Conservation (phyloP, 495 filamentous ascomycete genomes). For the Daldinia grandis region DNA sequence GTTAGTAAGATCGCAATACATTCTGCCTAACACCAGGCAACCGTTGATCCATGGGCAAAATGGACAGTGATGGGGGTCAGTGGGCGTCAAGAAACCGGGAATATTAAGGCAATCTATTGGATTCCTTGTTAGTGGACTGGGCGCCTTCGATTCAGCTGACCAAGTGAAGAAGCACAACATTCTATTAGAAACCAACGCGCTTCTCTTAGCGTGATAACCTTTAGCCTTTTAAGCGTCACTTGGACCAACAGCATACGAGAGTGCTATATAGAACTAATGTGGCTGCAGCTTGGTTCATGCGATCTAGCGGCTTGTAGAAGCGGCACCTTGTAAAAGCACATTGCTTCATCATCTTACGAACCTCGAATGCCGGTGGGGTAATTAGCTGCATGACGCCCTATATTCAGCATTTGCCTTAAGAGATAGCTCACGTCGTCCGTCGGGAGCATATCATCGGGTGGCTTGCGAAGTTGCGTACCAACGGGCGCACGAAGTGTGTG, state of each 20-base stretch:
- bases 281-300: neutral
- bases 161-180: neutral
- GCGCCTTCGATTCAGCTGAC: neutral
- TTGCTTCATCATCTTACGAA: neutral
- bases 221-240: neutral
- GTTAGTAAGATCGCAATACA: neutral
- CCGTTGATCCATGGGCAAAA: neutral
- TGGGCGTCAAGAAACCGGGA: neutral
- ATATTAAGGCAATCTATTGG: neutral
- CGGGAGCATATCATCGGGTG: neutral
- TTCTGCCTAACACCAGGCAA: neutral
- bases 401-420: neutral
- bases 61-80: neutral
- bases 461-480: neutral
- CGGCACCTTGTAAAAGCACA: neutral
- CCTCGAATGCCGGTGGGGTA: neutral
- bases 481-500: neutral
- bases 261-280: neutral
- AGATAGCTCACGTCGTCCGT: neutral
- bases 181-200: neutral
- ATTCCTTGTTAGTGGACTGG: neutral
- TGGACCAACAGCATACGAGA: neutral
- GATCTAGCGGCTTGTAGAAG: neutral
- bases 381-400: neutral
- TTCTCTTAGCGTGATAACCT: neutral